Percentiles rank a stretch among this genome's conserved stretches.
Conservation (phyloP, 805 yeast species). For the Candida morakotiae region DNA sequence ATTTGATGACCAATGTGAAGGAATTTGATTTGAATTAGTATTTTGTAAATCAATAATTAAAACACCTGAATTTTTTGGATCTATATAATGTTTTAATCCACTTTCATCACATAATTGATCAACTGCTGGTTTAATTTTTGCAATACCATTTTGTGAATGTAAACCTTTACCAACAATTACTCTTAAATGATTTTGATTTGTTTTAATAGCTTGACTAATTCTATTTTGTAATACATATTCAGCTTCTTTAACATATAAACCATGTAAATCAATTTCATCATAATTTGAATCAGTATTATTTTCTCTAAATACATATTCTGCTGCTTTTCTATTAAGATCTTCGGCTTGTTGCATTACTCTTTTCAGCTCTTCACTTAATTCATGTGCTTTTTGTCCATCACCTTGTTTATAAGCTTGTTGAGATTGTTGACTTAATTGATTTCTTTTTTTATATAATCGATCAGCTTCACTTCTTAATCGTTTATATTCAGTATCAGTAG, state of each 20-base stretch:
- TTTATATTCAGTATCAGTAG: conserved; percentile 61
- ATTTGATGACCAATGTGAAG: conserved; percentile 26
- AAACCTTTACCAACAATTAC: conserved; percentile 93
- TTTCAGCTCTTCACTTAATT: conserved; percentile 67
- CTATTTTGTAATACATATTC: conserved; percentile 70
- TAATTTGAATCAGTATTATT: conserved; percentile 83
- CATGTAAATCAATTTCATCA: conserved; percentile 92
- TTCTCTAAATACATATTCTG: conserved; percentile 81
- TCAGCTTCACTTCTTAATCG: conserved; percentile 66
- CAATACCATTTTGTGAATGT: conserved; percentile 77
- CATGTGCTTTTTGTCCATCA: conserved; percentile 68
- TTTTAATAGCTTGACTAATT: conserved; percentile 58
- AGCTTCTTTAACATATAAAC: conserved; percentile 87
- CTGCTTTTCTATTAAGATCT: conserved; percentile 71
- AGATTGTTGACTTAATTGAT: conserved; percentile 57
- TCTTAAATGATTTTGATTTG: conserved; percentile 57
- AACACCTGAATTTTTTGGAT: conserved; percentile 76
- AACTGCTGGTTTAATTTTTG: conserved; percentile 87
- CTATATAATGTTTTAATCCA: conserved; percentile 56
- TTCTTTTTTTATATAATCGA: conserved; percentile 54
- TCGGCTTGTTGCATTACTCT: conserved; percentile 59
- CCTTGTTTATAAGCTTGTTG: conserved; percentile 76
- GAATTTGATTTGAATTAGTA: conserved; percentile 24
- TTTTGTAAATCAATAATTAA: conserved; percentile 57
- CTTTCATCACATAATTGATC: conserved; percentile 71